A percentile compares a stretch with the other conserved stretches of the same genome.
phyloP scores from a whole-genome alignment of 148 eudicot genomes.

The Vaccinium corymbosum region DNA sequence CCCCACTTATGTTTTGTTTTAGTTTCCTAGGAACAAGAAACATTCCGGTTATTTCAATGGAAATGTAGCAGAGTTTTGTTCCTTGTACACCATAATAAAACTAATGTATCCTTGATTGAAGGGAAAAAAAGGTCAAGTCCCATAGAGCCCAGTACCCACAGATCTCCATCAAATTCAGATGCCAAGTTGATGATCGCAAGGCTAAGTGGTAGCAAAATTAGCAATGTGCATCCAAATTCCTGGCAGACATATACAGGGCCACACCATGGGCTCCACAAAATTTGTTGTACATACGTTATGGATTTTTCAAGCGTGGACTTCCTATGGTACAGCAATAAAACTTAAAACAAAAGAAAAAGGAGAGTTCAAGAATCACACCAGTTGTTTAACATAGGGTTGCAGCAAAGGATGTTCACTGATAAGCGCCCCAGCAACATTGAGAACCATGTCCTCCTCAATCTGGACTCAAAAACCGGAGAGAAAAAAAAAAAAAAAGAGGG shows the following conservation, averaged over 20 bases:
- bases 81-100: not conserved
- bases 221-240: not conserved
- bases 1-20: not conserved
- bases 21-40: not conserved
- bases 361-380: constrained; percentile 46
- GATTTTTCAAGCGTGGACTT: not conserved
- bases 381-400: constrained; percentile 68
- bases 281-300: not conserved
- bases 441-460: constrained; percentile 77
- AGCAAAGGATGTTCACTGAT: constrained; percentile 85
- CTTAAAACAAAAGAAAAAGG: not conserved
- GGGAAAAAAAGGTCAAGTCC: not conserved
- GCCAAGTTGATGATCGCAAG: no score
- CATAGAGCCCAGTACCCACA: not conserved
- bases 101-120: not conserved
- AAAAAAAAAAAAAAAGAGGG: not conserved
- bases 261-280: not conserved
- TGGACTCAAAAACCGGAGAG: constrained; percentile 25
- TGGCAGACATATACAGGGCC: not conserved
- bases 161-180: not conserved
- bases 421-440: constrained; percentile 81
- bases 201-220: not conserved
- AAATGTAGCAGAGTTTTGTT: not conserved
- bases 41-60: not conserved
- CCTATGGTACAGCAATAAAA: not conserved